Conservation (phyloP, 441 rosid genomes). For the Erodium texanum region DNA sequence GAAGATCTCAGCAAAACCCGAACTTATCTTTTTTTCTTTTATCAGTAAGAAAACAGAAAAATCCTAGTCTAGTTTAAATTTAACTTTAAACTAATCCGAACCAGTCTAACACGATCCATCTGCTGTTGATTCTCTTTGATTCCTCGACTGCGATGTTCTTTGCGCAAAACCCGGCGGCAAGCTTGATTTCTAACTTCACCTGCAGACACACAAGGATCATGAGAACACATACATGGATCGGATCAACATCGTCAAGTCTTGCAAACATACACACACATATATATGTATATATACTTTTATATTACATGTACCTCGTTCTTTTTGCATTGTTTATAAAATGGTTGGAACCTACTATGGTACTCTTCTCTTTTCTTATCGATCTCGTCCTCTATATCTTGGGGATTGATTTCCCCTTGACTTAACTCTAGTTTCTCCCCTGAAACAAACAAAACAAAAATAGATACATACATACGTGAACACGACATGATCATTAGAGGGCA, state of each 20-base stretch:
- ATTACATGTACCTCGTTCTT: slow-evolving; percentile 28
- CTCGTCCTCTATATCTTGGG: slow-evolving; percentile 35
- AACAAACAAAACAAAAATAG: background rate
- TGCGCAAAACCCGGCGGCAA: slow-evolving; percentile 39
- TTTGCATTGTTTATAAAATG: slow-evolving; percentile 36
- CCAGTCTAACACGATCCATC: slow-evolving; percentile 52
- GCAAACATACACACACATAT: no score
- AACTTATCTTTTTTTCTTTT: no score
- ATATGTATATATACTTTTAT: no score
- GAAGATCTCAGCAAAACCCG: no score
- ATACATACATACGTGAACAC: no score
- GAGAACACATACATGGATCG: background rate
- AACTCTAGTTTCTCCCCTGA: slow-evolving; percentile 39
- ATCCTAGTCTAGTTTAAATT: no score
- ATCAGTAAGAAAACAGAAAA: no score
- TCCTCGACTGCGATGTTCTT: slow-evolving; percentile 30
- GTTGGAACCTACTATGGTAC: slow-evolving; percentile 31
- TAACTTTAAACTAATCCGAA: slow-evolving; percentile 16
- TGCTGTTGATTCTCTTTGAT: slow-evolving; percentile 29
- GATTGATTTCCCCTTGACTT: slow-evolving; percentile 32
- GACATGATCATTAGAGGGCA: background rate
- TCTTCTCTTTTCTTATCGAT: slow-evolving; percentile 33
- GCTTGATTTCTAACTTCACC: slow-evolving; percentile 49
- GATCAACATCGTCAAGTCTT: background rate
- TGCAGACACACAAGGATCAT: slow-evolving; percentile 16